Base-by-base conservation (phyloP, 2,329 filamentous ascomycete species). In the Verticillium nubilum region DNA sequence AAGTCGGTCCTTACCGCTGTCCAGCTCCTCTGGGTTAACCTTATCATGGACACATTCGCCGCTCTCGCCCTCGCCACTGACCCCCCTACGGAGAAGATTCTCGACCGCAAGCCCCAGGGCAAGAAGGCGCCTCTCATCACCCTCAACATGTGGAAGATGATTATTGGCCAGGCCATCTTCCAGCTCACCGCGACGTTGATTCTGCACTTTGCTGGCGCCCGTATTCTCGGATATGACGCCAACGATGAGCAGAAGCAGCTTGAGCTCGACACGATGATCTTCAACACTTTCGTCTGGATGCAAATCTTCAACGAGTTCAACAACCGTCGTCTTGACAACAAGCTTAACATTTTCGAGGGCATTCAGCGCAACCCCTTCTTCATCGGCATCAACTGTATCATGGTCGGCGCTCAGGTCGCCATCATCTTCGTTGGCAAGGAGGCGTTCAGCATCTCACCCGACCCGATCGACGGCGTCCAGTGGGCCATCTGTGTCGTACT, bases 71-170 rank as follows among this genome's bases (percentile, higher is more conserved):
- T 88, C 12, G 86, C 86, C 5, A 88, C 86, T 0, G 86, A 88
- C 64, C 82, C 83, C 4, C 86, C 86, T 0, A 81, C 80, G 1
- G 76, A 79, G 5, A 78, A 78, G 58, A 80, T 87, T 52, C 77
- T 88, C 17, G 72, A 86, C 61, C 79, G 86, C 47, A 70, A 72
- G 25, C 79, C 80, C 0, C 77, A 81, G 62, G 72, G 74, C 5
- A 92, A 92, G 69, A 87, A 84, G 55, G 87, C 89, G 1, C 83
- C 89, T 0, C 78, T 94, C 2, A 91, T 94, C 65, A 91, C 87
- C 1, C 76, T 84, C 60, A 88, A 76, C 59, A 87, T 87, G 84
- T 86, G 83, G 82, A 87, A 87, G 73, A 86, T 87, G 79, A 86
- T 87, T 56, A 76, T 81, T 29, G 85, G 84, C 3, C 85, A 87